phyloP scores from a whole-genome alignment of 495 filamentous ascomycete species.

The Neurospora sp. region DNA sequence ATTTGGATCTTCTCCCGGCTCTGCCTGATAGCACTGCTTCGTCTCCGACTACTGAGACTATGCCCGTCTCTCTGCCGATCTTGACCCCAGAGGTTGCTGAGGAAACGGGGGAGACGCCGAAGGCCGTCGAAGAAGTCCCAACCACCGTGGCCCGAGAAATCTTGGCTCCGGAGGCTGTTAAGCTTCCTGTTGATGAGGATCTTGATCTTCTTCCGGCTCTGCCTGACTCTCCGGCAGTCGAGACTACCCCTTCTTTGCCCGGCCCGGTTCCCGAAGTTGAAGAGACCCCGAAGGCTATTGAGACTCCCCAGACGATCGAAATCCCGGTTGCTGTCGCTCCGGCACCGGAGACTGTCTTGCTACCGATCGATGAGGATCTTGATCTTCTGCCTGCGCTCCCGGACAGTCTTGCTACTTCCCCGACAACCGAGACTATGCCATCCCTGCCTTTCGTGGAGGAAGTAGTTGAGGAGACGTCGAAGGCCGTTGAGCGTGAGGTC shows the following conservation, averaged over 20 bases:
- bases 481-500: background rate
- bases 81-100: background rate
- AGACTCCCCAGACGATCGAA: background rate
- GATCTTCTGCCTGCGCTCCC: background rate
- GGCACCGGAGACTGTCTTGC: background rate
- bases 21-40: background rate
- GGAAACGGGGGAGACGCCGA: background rate
- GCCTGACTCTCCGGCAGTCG: background rate
- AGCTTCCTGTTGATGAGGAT: background rate
- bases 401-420: background rate
- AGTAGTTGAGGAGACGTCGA: background rate
- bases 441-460: background rate
- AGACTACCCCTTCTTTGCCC: background rate
- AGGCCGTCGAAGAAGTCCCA: background rate
- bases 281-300: background rate
- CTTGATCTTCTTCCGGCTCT: background rate
- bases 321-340: background rate
- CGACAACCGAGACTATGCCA: background rate
- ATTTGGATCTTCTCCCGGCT: background rate
- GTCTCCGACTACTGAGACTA: slow-evolving; percentile 8
- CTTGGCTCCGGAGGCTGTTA: background rate
- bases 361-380: background rate
- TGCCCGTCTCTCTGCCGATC: background rate
- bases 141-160: background rate
- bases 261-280: background rate